A percentile compares a stretch with the other conserved stretches of the same genome.
These are phyloP conservation scores for Pseudogymnoascus pannorum DNA, from an alignment of 2,329 filamentous ascomycete genomes.

Conservation along the genomic window DNA sequence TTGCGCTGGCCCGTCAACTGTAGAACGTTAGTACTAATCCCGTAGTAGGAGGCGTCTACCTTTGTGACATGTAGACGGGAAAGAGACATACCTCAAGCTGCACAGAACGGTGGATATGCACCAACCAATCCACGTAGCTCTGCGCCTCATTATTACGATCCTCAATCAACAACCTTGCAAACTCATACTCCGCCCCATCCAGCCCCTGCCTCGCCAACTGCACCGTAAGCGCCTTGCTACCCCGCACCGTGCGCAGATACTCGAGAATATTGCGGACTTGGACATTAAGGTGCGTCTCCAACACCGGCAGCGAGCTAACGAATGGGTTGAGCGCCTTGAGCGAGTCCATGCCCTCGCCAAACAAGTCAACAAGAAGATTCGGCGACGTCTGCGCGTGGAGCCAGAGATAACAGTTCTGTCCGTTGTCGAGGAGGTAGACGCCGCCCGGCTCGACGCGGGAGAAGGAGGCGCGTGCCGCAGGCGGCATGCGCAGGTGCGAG, in stretches of 20 bases:
- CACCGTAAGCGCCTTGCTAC: slow-evolving; percentile 80
- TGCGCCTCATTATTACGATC: slow-evolving; percentile 97
- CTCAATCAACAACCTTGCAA: slow-evolving; percentile 83
- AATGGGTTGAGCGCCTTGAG: slow-evolving; percentile 77
- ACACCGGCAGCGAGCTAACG: slow-evolving; percentile 67
- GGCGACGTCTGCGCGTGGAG: slow-evolving; percentile 87
- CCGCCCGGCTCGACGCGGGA: slow-evolving; percentile 85
- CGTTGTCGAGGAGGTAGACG: slow-evolving; percentile 91
- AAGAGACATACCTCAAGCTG: slow-evolving; percentile 66
- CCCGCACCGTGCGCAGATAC: slow-evolving; percentile 71
- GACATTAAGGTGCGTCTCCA: slow-evolving; percentile 88
- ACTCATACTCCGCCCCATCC: slow-evolving; percentile 94
- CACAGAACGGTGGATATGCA: slow-evolving; percentile 87
- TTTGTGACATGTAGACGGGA: not conserved
- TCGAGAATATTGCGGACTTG: slow-evolving; percentile 91
- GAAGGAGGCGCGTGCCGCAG: slow-evolving; percentile 74
- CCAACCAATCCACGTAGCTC: slow-evolving; percentile 97
- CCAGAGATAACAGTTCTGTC: slow-evolving; percentile 87
- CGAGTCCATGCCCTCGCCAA: slow-evolving; percentile 65
- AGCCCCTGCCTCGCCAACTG: slow-evolving; percentile 88
- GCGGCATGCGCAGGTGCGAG: slow-evolving; percentile 79
- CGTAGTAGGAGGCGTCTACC: not conserved
- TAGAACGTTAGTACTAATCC: slow-evolving; percentile 16
- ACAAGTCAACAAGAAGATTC: slow-evolving; percentile 83
- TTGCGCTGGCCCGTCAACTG: slow-evolving; percentile 64